Evolutionary conservation across 179 eudicot genomes (phyloP), one percentile per base, ranked within the genome.

Genomic region (Vitellaria paradoxa): DNA sequence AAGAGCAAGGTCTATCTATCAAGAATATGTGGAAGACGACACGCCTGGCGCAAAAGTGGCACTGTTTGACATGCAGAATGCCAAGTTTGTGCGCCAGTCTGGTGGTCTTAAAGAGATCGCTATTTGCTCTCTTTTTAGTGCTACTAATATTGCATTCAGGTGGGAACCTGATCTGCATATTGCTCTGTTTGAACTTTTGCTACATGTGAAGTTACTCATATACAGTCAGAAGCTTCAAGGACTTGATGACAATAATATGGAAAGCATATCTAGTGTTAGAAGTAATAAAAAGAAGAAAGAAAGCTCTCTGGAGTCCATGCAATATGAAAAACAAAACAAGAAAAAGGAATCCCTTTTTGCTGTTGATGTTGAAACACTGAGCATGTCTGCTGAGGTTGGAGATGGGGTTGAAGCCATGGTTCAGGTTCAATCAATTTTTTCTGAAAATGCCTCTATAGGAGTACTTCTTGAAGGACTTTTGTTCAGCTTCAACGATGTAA

Each of bases 151-250:
- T 83, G 81, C 97, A 45, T 81, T 88, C 77, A 86, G 97, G 72
- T 96, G 99, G 99, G 99, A 96, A 84, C 99, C 99, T n/a, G 99
- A 96, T 92, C 92, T 86, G 68, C 99, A 96, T 71, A 84, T 96
- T 73, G 86, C 98, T 42, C 80, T 96, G 56, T 76, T 87, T 84
- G 99, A 94, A 84, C 91, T 96, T 70, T 82, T 86, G 85, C 83
- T 94, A 70, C 83, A 84, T 80, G 69, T 94, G 85, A 92, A 92
- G 82, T 85, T 84, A 79, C 81, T 91, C 71, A 79, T 91, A 70
- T 89, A 90, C 50, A 85, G 83, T 77, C 93, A 92, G 73, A 94
- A 91, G 78, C 80, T 83, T 78, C 88, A 89, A 76, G 88, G 71
- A 76, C 81, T 68, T 50, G 81, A 80, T 76, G 81, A 81, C 50